Base-by-base conservation (phyloP, 2,329 filamentous ascomycete species). In the Sporothrix humicola region DNA sequence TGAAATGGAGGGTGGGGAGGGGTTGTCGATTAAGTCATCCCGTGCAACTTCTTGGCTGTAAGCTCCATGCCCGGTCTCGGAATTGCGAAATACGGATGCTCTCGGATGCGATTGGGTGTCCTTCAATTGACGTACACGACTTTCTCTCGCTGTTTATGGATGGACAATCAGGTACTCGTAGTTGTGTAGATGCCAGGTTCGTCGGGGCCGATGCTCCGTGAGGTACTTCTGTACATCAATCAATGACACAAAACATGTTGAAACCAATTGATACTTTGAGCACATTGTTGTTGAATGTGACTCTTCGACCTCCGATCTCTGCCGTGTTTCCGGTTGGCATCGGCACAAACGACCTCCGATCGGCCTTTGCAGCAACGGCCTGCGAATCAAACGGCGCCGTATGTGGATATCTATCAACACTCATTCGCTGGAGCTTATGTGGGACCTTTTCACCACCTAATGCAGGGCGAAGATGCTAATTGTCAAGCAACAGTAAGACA, bases 281-380 rank as follows among this genome's bases (percentile, higher is more conserved):
- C 31, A 37, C 31, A 37, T 37, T 37, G 31, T 37, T 37, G 31
- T 26, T 3, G 2, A 26, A 3, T 26, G 52, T 56, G 52, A 56
- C 52, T 56, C 52, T n/a, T 26, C 23, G 8, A 26, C 52, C 58
- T 42, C 59, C 42, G 42, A 48, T 48, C 10, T 66, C 10, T 66
- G 12, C 61, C 42, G 61, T 20, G 23, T 20, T 20, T 26, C 42
- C 61, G 61, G 61, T 20, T 66, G 61, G 61, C 42, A 66, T 66
- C 61, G 61, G 61, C 61, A 66, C 42, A 66, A 15, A 20, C 42
- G 37, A 15, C 8, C 61, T 48, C 61, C 42, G 42, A 48, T 66
- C 61, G 61, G 61, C 61, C 4, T 58, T 48, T 17, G 46, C 20
- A 12, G 23, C 20, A 31, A 58, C 12, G 9, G 17, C 9, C 31